Conservation (phyloP, 768 basidiomycete species). For the Mycena venus region DNA sequence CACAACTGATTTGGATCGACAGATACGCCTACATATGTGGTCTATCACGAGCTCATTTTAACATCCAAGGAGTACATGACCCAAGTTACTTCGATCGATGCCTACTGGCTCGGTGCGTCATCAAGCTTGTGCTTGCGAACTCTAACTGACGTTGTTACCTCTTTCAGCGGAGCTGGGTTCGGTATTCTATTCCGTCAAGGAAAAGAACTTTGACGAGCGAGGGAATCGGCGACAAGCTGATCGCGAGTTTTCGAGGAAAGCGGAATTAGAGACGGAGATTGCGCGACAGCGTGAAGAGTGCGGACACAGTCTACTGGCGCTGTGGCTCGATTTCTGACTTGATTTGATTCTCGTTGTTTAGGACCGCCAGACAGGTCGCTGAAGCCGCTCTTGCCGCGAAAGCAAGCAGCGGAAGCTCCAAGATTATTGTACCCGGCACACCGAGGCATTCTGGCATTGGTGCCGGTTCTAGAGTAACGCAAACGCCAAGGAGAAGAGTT, state of each 20-base stretch:
- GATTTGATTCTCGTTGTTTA: conserved; percentile 42
- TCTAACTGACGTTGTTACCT: not conserved
- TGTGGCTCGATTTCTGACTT: not conserved
- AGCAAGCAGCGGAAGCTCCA: conserved; percentile 63
- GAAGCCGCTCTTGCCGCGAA: conserved; percentile 73
- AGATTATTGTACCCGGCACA: conserved; percentile 86
- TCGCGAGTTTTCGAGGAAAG: conserved; percentile 91
- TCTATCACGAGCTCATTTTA: conserved; percentile 96
- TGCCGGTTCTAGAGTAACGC: conserved; percentile 71
- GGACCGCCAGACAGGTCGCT: conserved; percentile 71
- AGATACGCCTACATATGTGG: conserved; percentile 97
- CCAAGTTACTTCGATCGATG: conserved; percentile 97
- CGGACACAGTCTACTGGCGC: conserved; percentile 35
- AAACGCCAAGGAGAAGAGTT: conserved; percentile 81
- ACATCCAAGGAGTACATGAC: conserved; percentile 99
- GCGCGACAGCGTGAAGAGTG: conserved; percentile 86
- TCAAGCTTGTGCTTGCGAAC: not conserved
- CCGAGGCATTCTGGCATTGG: conserved; percentile 80
- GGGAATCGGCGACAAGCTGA: conserved; percentile 84
- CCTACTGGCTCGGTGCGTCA: conserved; percentile 92
- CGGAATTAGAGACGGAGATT: conserved; percentile 94
- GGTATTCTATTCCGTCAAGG: conserved; percentile 97
- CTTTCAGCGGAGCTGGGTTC: conserved; percentile 89
- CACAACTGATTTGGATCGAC: conserved; percentile 30
- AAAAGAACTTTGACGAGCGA: conserved; percentile 96